phyloP scores from a whole-genome alignment of 768 basidiomycete genomes.

The Mycena alexandri region DNA sequence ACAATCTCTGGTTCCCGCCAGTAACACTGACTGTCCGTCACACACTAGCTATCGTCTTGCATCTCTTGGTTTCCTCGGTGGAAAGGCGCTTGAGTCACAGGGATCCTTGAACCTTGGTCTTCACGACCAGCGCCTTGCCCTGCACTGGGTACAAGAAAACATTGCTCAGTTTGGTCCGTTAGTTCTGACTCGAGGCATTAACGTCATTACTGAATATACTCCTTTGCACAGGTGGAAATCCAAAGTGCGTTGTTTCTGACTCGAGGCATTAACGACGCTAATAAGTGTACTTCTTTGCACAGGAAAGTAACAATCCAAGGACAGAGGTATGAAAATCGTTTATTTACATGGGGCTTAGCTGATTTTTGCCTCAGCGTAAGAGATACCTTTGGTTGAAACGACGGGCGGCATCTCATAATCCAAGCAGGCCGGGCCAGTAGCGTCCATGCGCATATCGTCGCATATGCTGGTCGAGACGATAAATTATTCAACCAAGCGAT shows the following conservation, averaged over 20 bases:
- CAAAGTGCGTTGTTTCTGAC: slow-evolving; percentile 35
- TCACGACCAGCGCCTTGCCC: slow-evolving; percentile 50
- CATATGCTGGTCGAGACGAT: slow-evolving; percentile 40
- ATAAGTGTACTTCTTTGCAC: too few species aligned
- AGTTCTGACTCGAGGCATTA: too few species aligned
- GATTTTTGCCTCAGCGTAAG: too few species aligned
- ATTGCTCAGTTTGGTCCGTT: slow-evolving; percentile 36
- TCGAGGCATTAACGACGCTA: too few species aligned
- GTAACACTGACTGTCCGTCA: not conserved
- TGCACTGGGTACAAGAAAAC: slow-evolving; percentile 52
- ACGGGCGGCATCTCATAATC: too few species aligned
- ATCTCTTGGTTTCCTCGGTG: slow-evolving; percentile 43
- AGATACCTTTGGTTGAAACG: too few species aligned
- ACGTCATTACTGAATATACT: too few species aligned
- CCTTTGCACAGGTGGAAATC: too few species aligned
- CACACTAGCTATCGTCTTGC: slow-evolving; percentile 39
- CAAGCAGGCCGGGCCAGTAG: slow-evolving; percentile 49
- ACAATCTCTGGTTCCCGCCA: too few species aligned
- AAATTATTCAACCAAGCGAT: slow-evolving; percentile 36
- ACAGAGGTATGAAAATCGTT: slow-evolving; percentile 24
- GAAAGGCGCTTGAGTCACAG: slow-evolving; percentile 43
- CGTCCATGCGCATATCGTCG: slow-evolving; percentile 48
- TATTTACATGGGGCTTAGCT: too few species aligned
- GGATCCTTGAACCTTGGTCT: slow-evolving; percentile 50
- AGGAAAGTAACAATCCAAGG: slow-evolving; percentile 36